Base-by-base conservation (phyloP, 192 early-diverging fungal species). In the Fimicolochytrium jonesii region DNA sequence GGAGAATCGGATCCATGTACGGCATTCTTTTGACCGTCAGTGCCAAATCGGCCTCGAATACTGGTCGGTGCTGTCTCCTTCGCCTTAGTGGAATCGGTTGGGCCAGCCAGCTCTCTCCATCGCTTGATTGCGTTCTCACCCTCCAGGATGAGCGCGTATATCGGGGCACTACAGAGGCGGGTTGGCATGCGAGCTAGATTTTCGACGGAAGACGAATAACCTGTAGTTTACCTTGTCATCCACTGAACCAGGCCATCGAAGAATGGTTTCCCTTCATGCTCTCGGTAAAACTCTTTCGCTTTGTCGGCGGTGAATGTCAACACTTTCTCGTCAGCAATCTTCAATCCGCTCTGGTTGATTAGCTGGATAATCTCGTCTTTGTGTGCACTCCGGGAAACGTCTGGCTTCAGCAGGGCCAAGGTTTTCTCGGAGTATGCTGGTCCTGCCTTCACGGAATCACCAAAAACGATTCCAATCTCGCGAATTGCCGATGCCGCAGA, bases 1-100 rank as follows among this genome's bases (percentile, higher is more conserved):
- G 59, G 66, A 32, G 80, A 80, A 61, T 83, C 82, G 4, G 82
- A 84, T 1, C 81, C 81, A 48, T 84, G 81, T 0, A 84, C 75
- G 22, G 78, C 78, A 46, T 83, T 83, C n/a, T 74, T 41, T 5
- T 76, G 61, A 2, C 69, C 72, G 51, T 78, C 76, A 18, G 76
- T 83, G 26, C 81, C 81, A 58, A 46, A 82, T 30, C 60, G 29
- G 6, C 79, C 80, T 11, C 76, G 71, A 52, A 77, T 71, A 29
- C 55, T 59, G 42, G 6, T 15, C 9, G 53, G 28, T 33, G 31
- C 11, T 35, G 53, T 55, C 33, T 78, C 71, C 6, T 66, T 55
- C 2, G 80, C 80, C 55, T 73, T 82, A 34, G 70, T 59, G 2
- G 78, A 51, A 49, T 82, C 80, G 6, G 78, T 82, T 13, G 80